Conservation (phyloP, 1,139 yeast species). For the Zygosaccharomyces sapae region DNA sequence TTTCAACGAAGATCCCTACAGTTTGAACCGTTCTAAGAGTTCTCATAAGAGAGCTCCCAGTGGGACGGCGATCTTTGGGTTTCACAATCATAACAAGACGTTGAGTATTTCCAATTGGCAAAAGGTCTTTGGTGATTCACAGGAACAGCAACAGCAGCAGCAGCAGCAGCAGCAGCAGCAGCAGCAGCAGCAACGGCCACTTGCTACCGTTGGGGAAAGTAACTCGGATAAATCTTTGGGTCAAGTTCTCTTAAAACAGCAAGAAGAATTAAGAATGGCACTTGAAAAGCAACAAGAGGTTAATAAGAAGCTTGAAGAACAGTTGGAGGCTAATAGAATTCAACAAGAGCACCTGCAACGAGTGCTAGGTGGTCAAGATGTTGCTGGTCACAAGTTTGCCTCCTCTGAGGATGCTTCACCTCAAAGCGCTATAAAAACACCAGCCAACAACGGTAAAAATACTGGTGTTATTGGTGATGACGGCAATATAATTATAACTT, state of each 20-base stretch:
- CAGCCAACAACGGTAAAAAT: constrained; percentile 7
- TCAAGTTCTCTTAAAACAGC: constrained; percentile 30
- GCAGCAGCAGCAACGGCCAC: not conserved
- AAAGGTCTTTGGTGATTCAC: constrained; percentile 8
- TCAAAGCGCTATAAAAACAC: constrained; percentile 4
- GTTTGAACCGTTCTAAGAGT: constrained; percentile 8
- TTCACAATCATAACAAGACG: constrained; percentile 50
- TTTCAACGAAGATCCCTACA: constrained; percentile 6
- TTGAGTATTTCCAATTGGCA: constrained; percentile 35
- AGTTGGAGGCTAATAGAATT: constrained; percentile 26
- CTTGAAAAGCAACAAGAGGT: constrained; percentile 33
- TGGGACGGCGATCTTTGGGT: constrained; percentile 66
- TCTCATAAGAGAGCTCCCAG: constrained; percentile 41
- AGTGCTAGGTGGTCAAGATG: constrained; percentile 27
- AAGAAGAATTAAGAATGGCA: constrained; percentile 30
- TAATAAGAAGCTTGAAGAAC: constrained; percentile 30
- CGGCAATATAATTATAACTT: constrained; percentile 26
- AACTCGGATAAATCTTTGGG: constrained; percentile 16
- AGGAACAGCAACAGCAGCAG: constrained; percentile 5
- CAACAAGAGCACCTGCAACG: constrained; percentile 30
- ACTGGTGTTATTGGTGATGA: constrained; percentile 3
- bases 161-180: not conserved
- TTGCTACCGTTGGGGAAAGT: not conserved
- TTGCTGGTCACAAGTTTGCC: constrained; percentile 19
- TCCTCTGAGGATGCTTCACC: constrained; percentile 11